Conservation (phyloP, 108 stramenopile species). For the Stephanodiscus minutulus region DNA sequence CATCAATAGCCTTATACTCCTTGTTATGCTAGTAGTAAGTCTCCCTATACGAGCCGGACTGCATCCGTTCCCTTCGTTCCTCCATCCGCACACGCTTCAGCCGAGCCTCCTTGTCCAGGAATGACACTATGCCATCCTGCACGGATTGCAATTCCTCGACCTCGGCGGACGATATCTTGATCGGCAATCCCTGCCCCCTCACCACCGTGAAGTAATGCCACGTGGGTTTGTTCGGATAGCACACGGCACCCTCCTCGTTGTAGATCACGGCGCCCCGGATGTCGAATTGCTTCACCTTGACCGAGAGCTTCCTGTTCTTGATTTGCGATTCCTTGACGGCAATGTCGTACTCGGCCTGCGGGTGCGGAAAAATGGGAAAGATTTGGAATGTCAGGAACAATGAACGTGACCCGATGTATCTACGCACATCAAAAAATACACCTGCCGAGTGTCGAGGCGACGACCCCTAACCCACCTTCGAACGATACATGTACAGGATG, state of each 20-base stretch:
- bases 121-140: conserved; percentile 28
- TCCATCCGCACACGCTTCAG: background rate
- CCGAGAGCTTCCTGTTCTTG: conserved; percentile 21
- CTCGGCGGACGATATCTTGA: conserved; percentile 37
- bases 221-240: conserved; percentile 10
- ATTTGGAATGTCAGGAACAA: background rate
- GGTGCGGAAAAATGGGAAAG: background rate
- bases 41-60: background rate
- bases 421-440: background rate
- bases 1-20: too few species aligned
- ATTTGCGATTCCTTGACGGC: conserved; percentile 41
- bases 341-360: conserved; percentile 43
- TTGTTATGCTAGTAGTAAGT: conserved; percentile 14
- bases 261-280: conserved; percentile 34
- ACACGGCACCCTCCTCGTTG: conserved; percentile 18
- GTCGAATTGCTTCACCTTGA: conserved; percentile 53
- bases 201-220: conserved; percentile 44
- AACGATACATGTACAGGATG: conserved; percentile 44
- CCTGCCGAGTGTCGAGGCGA: background rate
- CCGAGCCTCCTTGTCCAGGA: conserved; percentile 21
- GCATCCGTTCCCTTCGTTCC: conserved; percentile 5
- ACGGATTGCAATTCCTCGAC: conserved; percentile 29
- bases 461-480: conserved; percentile 27
- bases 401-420: background rate
- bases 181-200: conserved; percentile 28